Percentiles rank a stretch among this genome's conserved stretches.
Conservation (phyloP, 2,329 filamentous ascomycete genomes). For the Ophiostoma sp. region DNA sequence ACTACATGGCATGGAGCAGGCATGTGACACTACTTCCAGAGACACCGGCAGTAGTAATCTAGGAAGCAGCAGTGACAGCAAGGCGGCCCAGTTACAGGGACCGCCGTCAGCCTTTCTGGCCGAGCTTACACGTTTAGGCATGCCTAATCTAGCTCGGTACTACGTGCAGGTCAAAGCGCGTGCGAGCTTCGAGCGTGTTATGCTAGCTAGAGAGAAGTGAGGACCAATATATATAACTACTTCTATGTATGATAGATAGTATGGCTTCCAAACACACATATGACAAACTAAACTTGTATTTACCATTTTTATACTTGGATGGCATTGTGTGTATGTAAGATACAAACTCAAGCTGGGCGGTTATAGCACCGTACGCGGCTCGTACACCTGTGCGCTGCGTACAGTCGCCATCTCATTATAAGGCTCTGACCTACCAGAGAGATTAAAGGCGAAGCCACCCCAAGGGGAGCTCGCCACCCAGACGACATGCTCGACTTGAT, state of each 20-base stretch:
- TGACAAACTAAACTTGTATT: too few relatives aligned
- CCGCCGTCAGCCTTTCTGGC: constrained; percentile 28
- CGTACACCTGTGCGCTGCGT: too few relatives aligned
- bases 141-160: constrained; percentile 35
- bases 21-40: constrained; percentile 28
- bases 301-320: neutral
- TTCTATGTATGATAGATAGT: too few relatives aligned
- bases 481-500: constrained; percentile 35
- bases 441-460: constrained; percentile 40
- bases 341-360: too few relatives aligned
- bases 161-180: constrained; percentile 29
- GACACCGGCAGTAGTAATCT: neutral
- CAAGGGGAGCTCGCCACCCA: constrained; percentile 47
- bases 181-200: constrained; percentile 12
- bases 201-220: neutral
- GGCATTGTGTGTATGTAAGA: neutral
- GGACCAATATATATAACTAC: neutral
- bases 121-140: constrained; percentile 26
- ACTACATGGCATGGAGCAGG: constrained; percentile 42
- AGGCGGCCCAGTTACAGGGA: neutral
- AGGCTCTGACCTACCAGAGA: neutral
- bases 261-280: too few relatives aligned
- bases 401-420: too few relatives aligned
- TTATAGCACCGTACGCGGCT: neutral
- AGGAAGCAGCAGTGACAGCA: constrained; percentile 22